Evolutionary conservation across 2,329 filamentous ascomycete genomes (phyloP), one percentile per base, ranked within the genome.

Genomic region (Nannizzia gypsea): DNA sequence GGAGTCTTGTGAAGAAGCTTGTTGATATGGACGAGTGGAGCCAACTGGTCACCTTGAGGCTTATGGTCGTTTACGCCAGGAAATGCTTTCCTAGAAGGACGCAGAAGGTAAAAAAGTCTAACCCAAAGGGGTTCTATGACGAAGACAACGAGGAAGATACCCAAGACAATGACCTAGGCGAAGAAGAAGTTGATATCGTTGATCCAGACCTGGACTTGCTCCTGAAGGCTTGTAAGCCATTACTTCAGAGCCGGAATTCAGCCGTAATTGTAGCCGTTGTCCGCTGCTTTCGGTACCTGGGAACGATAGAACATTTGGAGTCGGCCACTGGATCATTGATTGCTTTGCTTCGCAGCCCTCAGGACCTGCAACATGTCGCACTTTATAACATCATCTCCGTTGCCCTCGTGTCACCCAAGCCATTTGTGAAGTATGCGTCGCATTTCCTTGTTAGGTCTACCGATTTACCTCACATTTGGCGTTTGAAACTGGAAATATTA

Each of bases 21-120:
- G 90, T 96, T 24, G 93, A 99, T 70, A 99, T 99, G 93, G 93
- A 99, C 69, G 93, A 99, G 74, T 99, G 93, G 93, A 88, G 90
- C 46, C 93, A 99, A 74, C 73, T 97, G 59, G 87, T 90, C 1
- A 88, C 88, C 2, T 70, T 99, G 66, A 82, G 85, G 42, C 77
- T 99, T 64, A 86, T 97, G 83, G 86, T 88, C 1, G 77, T 85
- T 22, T 99, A 99, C 72, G 85, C 89, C 1, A 83, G 93, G 59
- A 88, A 83, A 69, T 96, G 90, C 72, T 99, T 99, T 66, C 91
- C 93, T 0, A 80, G 81, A 59, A 81, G 81, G 69, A 87, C 78
- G 6, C 78, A 78, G 64, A 84, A 79, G 64, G 74, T 81, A 1
- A 83, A 78, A 46, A 84, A 77, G 65, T 76, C 74, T 13, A 75